Evolutionary conservation across 768 basidiomycete species (phyloP), one percentile per base, ranked within the genome.

Genomic region (Rhodotorula graminis): DNA sequence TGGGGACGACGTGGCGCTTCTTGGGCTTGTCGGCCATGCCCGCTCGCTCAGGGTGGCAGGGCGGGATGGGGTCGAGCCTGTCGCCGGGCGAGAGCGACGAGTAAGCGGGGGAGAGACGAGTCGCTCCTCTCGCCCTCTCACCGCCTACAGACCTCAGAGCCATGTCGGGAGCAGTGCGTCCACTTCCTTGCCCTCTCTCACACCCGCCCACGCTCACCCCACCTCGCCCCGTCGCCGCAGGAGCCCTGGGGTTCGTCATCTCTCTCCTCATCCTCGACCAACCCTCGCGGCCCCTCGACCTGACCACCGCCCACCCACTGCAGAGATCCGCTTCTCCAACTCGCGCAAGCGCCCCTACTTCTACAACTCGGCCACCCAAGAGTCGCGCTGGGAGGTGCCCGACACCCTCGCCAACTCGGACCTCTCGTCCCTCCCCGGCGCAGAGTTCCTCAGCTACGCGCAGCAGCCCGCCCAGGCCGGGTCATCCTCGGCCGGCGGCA

Each of bases 261-360:
- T 46, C 44, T 46, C 44, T 18, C 44, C 44, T 2, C 42, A 9
- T 27, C 25, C 2, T 29, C n/a, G 14, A 7, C 42, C 56, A 18
- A 29, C 18, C 15, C 23, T 46, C 37, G 18, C n/a, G n/a, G n/a
- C n/a, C n/a, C n/a, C 8, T 16, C 52, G 9, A 18, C 40, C 9
- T 27, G 12, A 33, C 25, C 31, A 21, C 21, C 2, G 25, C 14
- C 44, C 33, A 25, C 53, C 25, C 16, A 2, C 8, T 4, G 31
- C 23, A 73, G 91, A 96, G 86, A 84, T 97, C 74, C 89, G 92
- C 71, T 86, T 92, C 84, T 94, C 92, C 57, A 87, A 81, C 79
- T 89, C 91, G 27, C 87, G 87, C 78, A 81, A 85, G 37, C 80
- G 91, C 49, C 90, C 92, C 25, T 98, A 98, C 84, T 98, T 88